Evolutionary conservation across 2,329 filamentous ascomycete species (phyloP), one percentile per base, ranked within the genome.

Genomic region (Cadophora sp.): DNA sequence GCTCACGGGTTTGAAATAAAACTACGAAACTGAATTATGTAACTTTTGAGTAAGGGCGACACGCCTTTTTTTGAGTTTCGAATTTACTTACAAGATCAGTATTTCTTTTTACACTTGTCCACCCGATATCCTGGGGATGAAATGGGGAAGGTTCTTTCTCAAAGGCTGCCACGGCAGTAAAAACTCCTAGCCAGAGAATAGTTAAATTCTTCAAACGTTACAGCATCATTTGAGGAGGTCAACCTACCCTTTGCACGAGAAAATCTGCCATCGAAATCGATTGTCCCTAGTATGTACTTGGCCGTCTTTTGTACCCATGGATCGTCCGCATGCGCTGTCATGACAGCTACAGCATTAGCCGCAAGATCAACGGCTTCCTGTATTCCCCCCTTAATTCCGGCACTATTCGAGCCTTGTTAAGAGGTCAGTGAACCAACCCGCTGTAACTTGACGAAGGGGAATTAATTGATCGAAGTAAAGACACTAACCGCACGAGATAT

Each of bases 241-340:
- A 43, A 13, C 55, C 16, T 24, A 24, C 55, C 55, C 43, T 20
- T 16, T 16, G 55, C 55, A 11, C 55, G 33, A 16, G 36, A 39
- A 24, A 59, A 59, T 24, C 16, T 59, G 9, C 41, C 41, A 20
- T 59, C 55, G n/a, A 41, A 45, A 59, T 59, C 33, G 39, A 24
- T 33, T 59, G 55, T 45, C 5, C 55, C 55, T 8, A 59, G 24
- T 59, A 59, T 45, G 36, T 41, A 59, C 33, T 59, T 59, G 36
- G 55, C 27, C 55, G 43, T 59, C 36, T 59, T 36, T 24, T 45
- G 36, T 22, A 59, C 55, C 55, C 55, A 59, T 24, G 8, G 27
- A 33, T 59, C 55, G 18, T 43, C 20, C 1, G 55, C 18, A 45
- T 59, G 30, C 24, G 36, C 33, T 18, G 33, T 59, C 55, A 59